Conservation (phyloP, 441 rosid genomes). For the Adansonia madagascariensis region DNA sequence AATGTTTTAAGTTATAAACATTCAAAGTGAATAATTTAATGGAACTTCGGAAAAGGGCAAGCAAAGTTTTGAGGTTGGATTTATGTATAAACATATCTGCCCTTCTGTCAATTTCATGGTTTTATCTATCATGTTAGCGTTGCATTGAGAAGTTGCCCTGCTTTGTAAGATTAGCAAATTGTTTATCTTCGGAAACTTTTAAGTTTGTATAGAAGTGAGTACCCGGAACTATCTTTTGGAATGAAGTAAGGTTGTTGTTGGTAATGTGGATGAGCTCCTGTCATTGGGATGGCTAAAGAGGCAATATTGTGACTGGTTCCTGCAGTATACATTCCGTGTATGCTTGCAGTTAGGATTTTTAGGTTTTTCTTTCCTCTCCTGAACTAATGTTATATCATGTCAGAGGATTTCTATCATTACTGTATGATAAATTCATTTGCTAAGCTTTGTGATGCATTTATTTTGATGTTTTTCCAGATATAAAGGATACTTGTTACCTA, state of each 20-base stretch:
- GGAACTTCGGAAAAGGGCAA: background rate
- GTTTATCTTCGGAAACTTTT: background rate
- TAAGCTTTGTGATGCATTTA: background rate
- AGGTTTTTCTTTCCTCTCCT: background rate
- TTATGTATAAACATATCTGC: background rate
- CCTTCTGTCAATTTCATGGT: background rate
- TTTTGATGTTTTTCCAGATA: constrained; percentile 38
- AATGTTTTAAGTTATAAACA: background rate
- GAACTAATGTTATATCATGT: background rate
- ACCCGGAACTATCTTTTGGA: background rate
- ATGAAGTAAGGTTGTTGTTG: constrained; percentile 5
- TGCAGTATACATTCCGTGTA: background rate
- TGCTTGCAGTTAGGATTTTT: background rate
- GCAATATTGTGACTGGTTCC: background rate
- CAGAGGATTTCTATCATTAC: background rate
- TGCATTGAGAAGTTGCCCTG: background rate
- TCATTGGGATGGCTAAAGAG: background rate
- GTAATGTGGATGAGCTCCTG: background rate
- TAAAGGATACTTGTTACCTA: constrained; percentile 20
- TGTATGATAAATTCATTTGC: background rate
- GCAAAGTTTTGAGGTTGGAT: background rate
- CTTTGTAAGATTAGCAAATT: background rate
- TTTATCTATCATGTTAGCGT: background rate
- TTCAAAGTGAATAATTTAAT: background rate
- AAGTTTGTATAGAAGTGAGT: background rate